Conservation (phyloP, 31 red algal species). For the Endocladia muricata region DNA sequence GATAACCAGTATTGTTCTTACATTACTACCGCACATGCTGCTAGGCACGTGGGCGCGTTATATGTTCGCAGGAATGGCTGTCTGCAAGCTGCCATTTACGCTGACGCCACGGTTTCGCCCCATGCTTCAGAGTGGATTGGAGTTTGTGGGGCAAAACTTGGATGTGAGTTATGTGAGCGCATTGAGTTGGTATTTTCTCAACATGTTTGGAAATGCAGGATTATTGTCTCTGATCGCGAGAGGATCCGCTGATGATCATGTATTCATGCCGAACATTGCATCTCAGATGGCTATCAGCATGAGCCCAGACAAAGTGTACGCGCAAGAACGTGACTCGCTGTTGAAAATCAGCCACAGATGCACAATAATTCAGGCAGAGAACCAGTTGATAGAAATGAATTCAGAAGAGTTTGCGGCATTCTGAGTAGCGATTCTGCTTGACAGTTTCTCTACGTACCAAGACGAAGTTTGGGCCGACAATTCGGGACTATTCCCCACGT, state of each 20-base stretch:
- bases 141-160: conserved; percentile 37
- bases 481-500: too few relatives aligned
- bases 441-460: too few relatives aligned
- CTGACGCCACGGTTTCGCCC: conserved; percentile 48
- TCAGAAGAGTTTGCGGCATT: conserved; percentile 13
- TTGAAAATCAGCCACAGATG: conserved; percentile 9
- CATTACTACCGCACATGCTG: conserved; percentile 36
- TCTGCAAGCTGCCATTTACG: conserved; percentile 57
- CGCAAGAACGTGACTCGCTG: conserved; percentile 34
- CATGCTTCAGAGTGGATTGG: conserved; percentile 66
- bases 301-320: conserved; percentile 34
- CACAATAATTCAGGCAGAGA: conserved; percentile 8
- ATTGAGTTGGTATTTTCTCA: conserved; percentile 73
- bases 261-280: conserved; percentile 37
- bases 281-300: conserved; percentile 42
- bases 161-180: conserved; percentile 69
- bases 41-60: conserved; percentile 67
- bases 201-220: conserved; percentile 60
- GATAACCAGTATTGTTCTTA: conserved; percentile 29
- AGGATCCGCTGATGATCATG: conserved; percentile 10
- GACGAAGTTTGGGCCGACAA: too few relatives aligned
- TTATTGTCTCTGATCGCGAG: conserved; percentile 35
- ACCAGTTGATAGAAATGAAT: conserved; percentile 10
- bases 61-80: conserved; percentile 57
- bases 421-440: too few relatives aligned